Evolutionary conservation across 176 grass and related monocot species (phyloP).

Genomic region (Lolium rigidum): DNA sequence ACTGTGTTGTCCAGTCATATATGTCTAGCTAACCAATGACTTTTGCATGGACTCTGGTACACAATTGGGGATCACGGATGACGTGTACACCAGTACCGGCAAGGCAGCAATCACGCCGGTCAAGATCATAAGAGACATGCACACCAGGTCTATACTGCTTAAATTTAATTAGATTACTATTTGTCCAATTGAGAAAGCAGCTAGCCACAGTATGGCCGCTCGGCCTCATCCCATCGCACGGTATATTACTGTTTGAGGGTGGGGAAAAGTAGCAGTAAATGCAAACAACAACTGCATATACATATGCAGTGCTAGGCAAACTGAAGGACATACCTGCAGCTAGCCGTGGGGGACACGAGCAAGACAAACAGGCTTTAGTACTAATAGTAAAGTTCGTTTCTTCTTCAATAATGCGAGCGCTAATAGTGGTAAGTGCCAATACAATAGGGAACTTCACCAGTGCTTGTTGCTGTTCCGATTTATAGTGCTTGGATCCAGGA

Average conservation of each 20-base stretch:
- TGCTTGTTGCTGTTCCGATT: neutral
- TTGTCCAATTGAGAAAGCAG: neutral
- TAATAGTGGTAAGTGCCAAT: constrained; percentile 11
- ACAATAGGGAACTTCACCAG: neutral
- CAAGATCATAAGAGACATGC: neutral
- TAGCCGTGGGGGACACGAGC: neutral
- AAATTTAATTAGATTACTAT: constrained; percentile 3
- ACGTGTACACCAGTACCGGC: constrained; percentile 5
- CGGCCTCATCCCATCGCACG: neutral
- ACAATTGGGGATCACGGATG: constrained; percentile 1
- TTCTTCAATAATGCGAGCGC: neutral
- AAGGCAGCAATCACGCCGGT: neutral
- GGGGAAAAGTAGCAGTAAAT: constrained; percentile 5
- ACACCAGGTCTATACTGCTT: neutral
- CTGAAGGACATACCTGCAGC: neutral
- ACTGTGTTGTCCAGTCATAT: constrained; percentile 35
- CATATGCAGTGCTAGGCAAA: constrained; percentile 8
- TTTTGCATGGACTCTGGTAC: constrained; percentile 12
- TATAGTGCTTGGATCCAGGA: neutral
- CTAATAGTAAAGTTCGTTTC: constrained; percentile 36
- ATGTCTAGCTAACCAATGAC: constrained; percentile 18
- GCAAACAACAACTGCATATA: neutral
- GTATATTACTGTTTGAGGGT: neutral
- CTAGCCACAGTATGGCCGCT: neutral
- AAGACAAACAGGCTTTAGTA: constrained; percentile 37